Conservation (phyloP, 192 early-diverging fungal genomes). For the Coemansia sp. region DNA sequence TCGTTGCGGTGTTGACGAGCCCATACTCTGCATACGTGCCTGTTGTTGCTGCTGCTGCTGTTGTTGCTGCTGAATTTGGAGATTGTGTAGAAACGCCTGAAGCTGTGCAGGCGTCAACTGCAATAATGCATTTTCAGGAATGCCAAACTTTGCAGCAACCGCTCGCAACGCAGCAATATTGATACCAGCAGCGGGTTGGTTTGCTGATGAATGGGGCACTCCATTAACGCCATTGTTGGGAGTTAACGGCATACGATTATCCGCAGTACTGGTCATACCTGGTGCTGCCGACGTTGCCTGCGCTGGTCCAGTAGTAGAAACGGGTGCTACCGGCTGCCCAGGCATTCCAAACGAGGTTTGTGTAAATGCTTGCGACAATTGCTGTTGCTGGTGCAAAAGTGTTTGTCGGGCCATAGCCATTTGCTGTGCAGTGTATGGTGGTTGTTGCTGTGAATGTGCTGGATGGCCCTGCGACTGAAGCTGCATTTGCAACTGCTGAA, state of each 20-base stretch:
- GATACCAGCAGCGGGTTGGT: background rate
- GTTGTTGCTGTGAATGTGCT: conserved; percentile 22
- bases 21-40: conserved; percentile 5
- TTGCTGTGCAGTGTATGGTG: conserved; percentile 22
- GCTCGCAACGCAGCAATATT: conserved; percentile 30
- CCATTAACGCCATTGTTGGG: conserved; percentile 5
- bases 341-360: conserved; percentile 8
- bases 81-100: conserved; percentile 26
- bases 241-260: background rate
- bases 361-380: conserved; percentile 9
- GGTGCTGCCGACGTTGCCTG: conserved; percentile 6
- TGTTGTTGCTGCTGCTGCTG: conserved; percentile 28
- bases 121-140: conserved; percentile 19
- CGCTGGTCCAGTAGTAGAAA: background rate
- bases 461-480: conserved; percentile 27
- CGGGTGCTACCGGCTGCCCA: background rate
- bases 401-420: conserved; percentile 36
- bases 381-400: conserved; percentile 34
- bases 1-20: conserved; percentile 29
- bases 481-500: conserved; percentile 22
- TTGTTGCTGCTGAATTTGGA: conserved; percentile 34
- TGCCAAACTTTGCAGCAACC: conserved; percentile 31
- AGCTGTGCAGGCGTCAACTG: conserved; percentile 33
- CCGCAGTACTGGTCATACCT: conserved; percentile 3
- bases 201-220: background rate